These are phyloP conservation scores for Tricholoma sp. DNA, from an alignment of 768 basidiomycete species.

Conservation along the genomic window DNA sequence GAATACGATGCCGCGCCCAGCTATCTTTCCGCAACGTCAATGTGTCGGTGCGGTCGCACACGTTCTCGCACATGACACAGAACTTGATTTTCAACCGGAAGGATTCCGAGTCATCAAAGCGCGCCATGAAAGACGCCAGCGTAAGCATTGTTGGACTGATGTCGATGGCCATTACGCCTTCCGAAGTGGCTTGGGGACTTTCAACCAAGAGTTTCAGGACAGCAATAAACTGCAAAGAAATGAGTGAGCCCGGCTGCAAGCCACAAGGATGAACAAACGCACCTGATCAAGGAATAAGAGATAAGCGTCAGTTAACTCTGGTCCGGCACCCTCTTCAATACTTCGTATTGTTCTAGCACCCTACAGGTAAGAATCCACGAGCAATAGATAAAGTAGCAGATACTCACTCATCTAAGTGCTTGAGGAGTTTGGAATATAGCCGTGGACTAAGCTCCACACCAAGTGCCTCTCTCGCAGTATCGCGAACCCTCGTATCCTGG, in stretches of 20 bases:
- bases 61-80: conserved; percentile 64
- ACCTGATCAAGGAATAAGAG: conserved; percentile 74
- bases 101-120: conserved; percentile 47
- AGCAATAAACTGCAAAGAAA: conserved; percentile 51
- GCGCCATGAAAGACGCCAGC: conserved; percentile 61
- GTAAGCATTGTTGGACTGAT: conserved; percentile 54
- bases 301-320: conserved; percentile 37
- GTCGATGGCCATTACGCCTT: conserved; percentile 60
- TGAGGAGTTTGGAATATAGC: conserved; percentile 62
- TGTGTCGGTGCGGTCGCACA: conserved; percentile 57
- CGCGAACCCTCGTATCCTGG: conserved; percentile 64
- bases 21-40: conserved; percentile 66
- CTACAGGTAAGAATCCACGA: background rate
- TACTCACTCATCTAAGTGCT: conserved; percentile 69
- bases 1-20: conserved; percentile 58
- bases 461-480: conserved; percentile 75
- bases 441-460: conserved; percentile 73
- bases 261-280: conserved; percentile 3
- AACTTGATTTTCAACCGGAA: conserved; percentile 72
- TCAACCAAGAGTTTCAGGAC: conserved; percentile 79
- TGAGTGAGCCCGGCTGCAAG: background rate
- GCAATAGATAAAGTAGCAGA: background rate
- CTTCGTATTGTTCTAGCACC: conserved; percentile 42
- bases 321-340: conserved; percentile 42
- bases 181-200: conserved; percentile 51